Conservation (phyloP, 441 rosid genomes). For the Adansonia grandidieri region DNA sequence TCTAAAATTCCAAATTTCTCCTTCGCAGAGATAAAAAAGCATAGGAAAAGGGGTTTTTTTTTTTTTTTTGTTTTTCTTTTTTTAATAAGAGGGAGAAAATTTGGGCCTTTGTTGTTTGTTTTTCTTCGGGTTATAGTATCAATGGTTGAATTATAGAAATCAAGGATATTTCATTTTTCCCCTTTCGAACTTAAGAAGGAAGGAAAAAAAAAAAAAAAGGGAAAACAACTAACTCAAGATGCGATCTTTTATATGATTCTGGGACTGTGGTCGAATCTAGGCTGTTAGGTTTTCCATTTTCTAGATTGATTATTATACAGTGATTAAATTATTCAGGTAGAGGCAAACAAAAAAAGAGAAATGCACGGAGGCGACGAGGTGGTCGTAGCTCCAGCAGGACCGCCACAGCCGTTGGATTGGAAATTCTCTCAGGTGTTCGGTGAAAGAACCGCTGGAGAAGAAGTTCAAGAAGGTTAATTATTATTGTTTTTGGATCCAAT, state of each 20-base stretch:
- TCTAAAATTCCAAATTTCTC: slow-evolving; percentile 18
- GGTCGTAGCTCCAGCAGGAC: slow-evolving; percentile 43
- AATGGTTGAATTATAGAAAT: slow-evolving; percentile 24
- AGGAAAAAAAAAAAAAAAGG: neutral
- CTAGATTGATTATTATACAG: slow-evolving; percentile 28
- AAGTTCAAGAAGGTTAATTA: slow-evolving; percentile 68
- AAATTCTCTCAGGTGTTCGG: slow-evolving; percentile 82
- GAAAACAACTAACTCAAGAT: slow-evolving; percentile 16
- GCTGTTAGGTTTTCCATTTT: slow-evolving; percentile 27
- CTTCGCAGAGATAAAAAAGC: neutral
- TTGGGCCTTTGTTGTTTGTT: slow-evolving; percentile 18
- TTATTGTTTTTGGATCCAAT: slow-evolving; percentile 20
- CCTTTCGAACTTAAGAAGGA: slow-evolving; percentile 1
- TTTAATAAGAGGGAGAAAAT: neutral
- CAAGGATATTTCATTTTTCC: neutral
- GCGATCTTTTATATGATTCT: slow-evolving; percentile 36
- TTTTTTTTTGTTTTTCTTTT: neutral
- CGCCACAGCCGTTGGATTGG: slow-evolving; percentile 61
- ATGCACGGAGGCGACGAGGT: slow-evolving; percentile 65
- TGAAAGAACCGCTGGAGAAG: slow-evolving; percentile 73
- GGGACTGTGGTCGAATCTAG: slow-evolving; percentile 24
- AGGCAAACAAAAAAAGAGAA: slow-evolving; percentile 24
- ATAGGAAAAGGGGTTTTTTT: neutral
- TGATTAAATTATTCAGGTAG: slow-evolving; percentile 16
- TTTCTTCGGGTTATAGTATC: slow-evolving; percentile 10